Conservation (phyloP, 2,329 filamentous ascomycete species). For the Paracorniculantispora psalliotae region DNA sequence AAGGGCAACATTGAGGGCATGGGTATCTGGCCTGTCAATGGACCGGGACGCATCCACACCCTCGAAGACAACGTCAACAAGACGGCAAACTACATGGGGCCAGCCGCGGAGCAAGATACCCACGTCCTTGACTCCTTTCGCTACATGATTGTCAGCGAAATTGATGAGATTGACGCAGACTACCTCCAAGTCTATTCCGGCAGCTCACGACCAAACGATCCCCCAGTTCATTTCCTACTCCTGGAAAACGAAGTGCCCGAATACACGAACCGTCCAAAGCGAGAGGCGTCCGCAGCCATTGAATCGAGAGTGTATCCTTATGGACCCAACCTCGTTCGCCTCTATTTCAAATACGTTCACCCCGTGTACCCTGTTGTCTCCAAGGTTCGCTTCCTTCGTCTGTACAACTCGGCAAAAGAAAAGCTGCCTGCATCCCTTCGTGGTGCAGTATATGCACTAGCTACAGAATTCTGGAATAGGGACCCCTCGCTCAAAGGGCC, state of each 20-base stretch:
- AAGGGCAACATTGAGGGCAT: constrained; percentile 13
- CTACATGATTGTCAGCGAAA: constrained; percentile 40
- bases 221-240: constrained; percentile 42
- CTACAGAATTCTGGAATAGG: constrained; percentile 37
- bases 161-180: constrained; percentile 40
- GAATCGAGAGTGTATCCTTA: constrained; percentile 37
- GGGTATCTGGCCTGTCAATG: constrained; percentile 15
- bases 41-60: constrained; percentile 24
- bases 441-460: constrained; percentile 41
- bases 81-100: constrained; percentile 42
- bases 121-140: constrained; percentile 42
- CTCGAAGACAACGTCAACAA: constrained; percentile 38
- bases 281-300: constrained; percentile 36
- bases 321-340: constrained; percentile 35
- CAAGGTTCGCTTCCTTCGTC: constrained; percentile 37
- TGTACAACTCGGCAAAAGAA: constrained; percentile 32
- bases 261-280: constrained; percentile 33
- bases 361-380: constrained; percentile 39
- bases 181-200: constrained; percentile 39
- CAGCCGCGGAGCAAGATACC: constrained; percentile 42
- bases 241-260: constrained; percentile 41
- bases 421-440: constrained; percentile 40
- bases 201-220: constrained; percentile 27
- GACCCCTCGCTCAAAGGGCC: constrained; percentile 26
- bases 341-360: constrained; percentile 43